phyloP scores from a whole-genome alignment of 257 asterid genomes.

The Solanum lycopersicoides region DNA sequence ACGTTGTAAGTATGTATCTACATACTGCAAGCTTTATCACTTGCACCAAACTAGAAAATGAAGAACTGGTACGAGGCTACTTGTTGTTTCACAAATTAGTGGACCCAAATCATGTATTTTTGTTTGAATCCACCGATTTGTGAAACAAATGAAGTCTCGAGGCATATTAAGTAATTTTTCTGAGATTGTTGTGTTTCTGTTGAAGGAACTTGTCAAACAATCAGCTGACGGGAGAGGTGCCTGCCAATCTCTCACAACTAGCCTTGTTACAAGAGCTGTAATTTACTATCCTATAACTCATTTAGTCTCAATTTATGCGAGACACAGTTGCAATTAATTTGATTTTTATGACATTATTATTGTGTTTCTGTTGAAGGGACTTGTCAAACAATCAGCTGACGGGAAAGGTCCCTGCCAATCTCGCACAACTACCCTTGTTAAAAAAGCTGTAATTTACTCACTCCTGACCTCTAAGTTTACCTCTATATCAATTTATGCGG shows the following conservation, averaged over 20 bases:
- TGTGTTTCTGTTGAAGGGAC: constrained; percentile 1
- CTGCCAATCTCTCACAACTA: constrained; percentile 3
- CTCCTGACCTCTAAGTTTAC: background rate
- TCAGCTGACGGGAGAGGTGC: constrained; percentile 1
- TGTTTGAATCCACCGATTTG: background rate
- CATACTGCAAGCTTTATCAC: background rate
- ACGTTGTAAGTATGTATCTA: constrained; percentile 9
- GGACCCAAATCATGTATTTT: too few relatives aligned
- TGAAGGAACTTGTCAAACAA: constrained; percentile 13
- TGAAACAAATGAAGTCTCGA: background rate
- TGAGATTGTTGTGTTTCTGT: background rate
- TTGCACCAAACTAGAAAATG: background rate
- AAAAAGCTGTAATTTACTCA: constrained; percentile 2
- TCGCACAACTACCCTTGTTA: background rate
- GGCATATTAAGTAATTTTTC: background rate
- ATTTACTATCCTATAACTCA: background rate
- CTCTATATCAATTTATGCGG: background rate
- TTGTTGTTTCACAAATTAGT: background rate
- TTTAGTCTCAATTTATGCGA: background rate
- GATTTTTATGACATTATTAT: background rate
- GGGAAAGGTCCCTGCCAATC: constrained; percentile 5
- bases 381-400: constrained; percentile 6
- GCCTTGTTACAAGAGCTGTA: constrained; percentile 2
- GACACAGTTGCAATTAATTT: background rate
- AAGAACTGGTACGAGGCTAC: background rate